Conservation (phyloP, 2,329 filamentous ascomycete genomes). For the Beauveria sp. region DNA sequence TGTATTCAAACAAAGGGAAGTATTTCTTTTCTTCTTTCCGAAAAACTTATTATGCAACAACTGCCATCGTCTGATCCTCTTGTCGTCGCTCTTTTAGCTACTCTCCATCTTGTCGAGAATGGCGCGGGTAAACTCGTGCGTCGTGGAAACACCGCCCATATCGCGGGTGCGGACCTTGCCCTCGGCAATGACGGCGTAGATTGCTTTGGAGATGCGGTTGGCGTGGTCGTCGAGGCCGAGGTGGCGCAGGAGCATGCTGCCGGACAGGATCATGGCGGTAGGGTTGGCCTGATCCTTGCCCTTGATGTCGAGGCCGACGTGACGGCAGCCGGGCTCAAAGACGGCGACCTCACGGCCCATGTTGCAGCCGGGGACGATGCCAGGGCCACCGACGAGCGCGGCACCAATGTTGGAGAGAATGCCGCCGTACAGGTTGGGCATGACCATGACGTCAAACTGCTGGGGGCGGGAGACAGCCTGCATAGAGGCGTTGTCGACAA, state of each 20-base stretch:
- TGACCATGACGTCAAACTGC: conserved; percentile 99
- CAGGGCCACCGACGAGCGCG: conserved; percentile 91
- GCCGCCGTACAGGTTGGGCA: conserved; percentile 98
- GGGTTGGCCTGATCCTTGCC: conserved; percentile 99
- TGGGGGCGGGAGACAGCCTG: conserved; percentile 93
- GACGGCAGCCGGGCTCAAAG: conserved; percentile 97
- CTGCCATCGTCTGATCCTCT: background rate
- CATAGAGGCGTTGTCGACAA: conserved; percentile 99
- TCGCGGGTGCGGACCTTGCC: conserved; percentile 86
- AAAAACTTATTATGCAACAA: background rate
- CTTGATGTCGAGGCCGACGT: conserved; percentile 99
- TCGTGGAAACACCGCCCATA: conserved; percentile 87
- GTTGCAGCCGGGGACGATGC: conserved; percentile 97
- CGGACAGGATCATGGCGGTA: conserved; percentile 88
- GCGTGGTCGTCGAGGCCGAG: conserved; percentile 96
- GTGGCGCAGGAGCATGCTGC: conserved; percentile 95
- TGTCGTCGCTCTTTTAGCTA: conserved; percentile 37
- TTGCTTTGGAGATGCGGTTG: conserved; percentile 90
- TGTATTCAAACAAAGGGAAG: conserved; percentile 10
- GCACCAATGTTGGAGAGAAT: conserved; percentile 99
- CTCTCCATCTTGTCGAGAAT: conserved; percentile 94
- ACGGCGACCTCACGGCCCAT: conserved; percentile 98
- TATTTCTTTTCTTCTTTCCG: background rate
- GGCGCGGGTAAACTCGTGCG: conserved; percentile 90
- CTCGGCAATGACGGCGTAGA: conserved; percentile 73